Base-by-base conservation (phyloP, 2,329 filamentous ascomycete genomes). In the Nemania diffusa region DNA sequence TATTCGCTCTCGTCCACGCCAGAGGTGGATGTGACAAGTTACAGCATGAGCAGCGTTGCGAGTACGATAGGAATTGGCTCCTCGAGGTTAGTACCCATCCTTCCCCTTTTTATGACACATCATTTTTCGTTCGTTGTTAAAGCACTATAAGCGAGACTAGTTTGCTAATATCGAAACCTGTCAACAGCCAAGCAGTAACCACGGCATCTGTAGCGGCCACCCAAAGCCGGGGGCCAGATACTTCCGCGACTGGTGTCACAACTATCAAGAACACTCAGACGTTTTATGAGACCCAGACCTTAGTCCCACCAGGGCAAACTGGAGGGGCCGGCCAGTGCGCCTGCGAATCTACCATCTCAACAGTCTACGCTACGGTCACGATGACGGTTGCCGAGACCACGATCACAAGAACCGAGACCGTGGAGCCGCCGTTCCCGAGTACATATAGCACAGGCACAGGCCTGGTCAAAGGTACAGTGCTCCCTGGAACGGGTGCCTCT, bases 341-440 rank as follows among this genome's bases (percentile, higher is more conserved):
- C 46, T 77, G 75, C 64, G 67, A 71, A 55, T 68, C 72, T 55
- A 60, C 69, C 46, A 71, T 63, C 46, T 69, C 70, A 32, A 74
- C 75, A 17, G 71, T 77, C 50, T 75, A 73, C 52, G 72, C 72
- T 13, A 77, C 75, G 4, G 64, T 69, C 3, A 71, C 73, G 13
- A 62, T 48, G 9, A 72, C 71, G 17, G 63, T 58, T 13, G 64
- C 65, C 15, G 26, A 71, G 22, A 69, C 69, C 1, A 73, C 73
- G 9, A 62, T 71, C n/a, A 73, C 73, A 17, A 73, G 64, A 26
- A 70, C 65, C 42, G 51, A 59, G 61, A 76, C 73, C 2, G 70
- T 75, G 8, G 53, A 76, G 58, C 75, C 75, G 52, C 74, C 74
- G n/a, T 75, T 68, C 62, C 72, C 74, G 6, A 73, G 57, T 24